These are phyloP conservation scores for Fusarium bactridioides DNA, from an alignment of 2,329 filamentous ascomycete species.

Conservation along the genomic window DNA sequence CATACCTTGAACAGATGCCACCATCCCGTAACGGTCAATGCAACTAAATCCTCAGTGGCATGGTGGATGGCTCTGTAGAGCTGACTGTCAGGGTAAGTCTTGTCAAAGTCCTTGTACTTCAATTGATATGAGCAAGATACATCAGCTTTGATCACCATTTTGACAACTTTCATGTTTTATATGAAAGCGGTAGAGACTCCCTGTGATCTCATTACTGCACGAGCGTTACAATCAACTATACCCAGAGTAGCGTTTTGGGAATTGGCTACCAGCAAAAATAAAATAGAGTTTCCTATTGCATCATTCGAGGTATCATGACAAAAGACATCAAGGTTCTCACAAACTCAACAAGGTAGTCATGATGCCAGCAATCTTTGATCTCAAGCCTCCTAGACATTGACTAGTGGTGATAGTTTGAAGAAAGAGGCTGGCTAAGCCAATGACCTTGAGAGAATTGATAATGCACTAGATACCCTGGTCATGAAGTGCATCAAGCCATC, in stretches of 20 bases:
- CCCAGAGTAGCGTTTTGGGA: rapidly evolving
- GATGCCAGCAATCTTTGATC: background rate
- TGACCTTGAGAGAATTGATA: background rate
- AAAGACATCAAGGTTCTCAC: slow-evolving; percentile 22
- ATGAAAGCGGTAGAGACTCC: no score
- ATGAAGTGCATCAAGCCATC: background rate
- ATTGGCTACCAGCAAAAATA: background rate
- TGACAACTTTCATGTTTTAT: no score
- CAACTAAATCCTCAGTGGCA: no score
- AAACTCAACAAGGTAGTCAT: background rate
- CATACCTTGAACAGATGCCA: no score
- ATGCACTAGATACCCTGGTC: background rate
- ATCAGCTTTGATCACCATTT: rapidly evolving
- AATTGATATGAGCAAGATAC: background rate
- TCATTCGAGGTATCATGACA: background rate
- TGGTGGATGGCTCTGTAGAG: no score
- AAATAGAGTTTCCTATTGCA: background rate
- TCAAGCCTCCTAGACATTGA: background rate
- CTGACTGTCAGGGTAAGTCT: background rate
- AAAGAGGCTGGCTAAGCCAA: background rate
- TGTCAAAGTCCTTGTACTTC: background rate
- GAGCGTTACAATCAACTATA: rapidly evolving
- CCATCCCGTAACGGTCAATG: no score
- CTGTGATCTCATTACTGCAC: background rate
- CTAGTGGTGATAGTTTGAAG: background rate